Conservation (phyloP, 306 rosid species). For the Adenanthera pavonina region DNA sequence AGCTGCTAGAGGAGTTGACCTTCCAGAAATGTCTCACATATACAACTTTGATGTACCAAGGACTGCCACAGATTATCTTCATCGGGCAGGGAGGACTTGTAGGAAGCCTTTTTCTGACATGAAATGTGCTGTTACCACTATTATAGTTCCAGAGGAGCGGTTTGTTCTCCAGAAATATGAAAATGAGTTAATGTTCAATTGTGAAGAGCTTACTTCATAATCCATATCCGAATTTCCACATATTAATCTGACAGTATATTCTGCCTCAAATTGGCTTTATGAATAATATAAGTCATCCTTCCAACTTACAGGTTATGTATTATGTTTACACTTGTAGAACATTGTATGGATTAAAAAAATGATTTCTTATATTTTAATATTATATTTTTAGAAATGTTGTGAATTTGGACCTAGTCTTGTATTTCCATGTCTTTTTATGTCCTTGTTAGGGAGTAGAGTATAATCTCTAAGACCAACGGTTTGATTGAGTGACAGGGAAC, state of each 20-base stretch:
- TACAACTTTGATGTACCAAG: conserved; percentile 89
- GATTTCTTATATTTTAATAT: background rate
- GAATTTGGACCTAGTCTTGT: background rate
- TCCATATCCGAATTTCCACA: conserved; percentile 18
- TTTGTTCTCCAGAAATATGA: conserved; percentile 88
- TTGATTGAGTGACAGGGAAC: no score
- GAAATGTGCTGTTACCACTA: conserved; percentile 73
- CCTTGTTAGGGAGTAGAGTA: background rate
- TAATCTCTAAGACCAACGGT: background rate
- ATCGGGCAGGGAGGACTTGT: conserved; percentile 94
- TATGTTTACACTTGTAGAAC: background rate
- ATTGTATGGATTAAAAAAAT: background rate
- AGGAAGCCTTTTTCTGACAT: conserved; percentile 84
- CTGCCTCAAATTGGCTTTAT: conserved; percentile 32
- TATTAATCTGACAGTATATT: conserved; percentile 9
- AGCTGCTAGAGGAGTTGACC: conserved; percentile 92
- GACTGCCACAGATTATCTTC: conserved; percentile 83
- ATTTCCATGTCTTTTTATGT: background rate
- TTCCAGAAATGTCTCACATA: conserved; percentile 89
- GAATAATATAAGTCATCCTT: background rate
- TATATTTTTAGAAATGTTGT: background rate
- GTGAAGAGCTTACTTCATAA: conserved; percentile 65
- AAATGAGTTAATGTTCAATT: conserved; percentile 75
- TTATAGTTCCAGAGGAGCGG: conserved; percentile 68
- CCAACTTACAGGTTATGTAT: conserved; percentile 13